Base-by-base conservation (phyloP, 495 filamentous ascomycete genomes). In the Terfezia boudieri region DNA sequence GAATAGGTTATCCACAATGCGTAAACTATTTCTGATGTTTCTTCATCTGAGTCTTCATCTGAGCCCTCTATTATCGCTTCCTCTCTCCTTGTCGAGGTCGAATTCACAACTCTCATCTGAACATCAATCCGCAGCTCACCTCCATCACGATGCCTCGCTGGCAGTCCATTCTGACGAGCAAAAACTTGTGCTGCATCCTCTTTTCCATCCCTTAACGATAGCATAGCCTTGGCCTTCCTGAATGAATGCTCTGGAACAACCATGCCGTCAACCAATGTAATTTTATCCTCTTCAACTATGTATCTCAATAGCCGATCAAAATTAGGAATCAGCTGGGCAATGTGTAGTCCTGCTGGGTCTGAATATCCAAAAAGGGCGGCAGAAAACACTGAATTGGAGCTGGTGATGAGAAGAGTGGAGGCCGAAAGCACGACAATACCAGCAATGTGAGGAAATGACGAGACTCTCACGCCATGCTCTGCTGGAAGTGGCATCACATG, bases 1-100 rank as follows among this genome's bases (percentile, higher is more conserved):
- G 90, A 96, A 65, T 96, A 98, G 4, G 88, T 96, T 50, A 98
- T 80, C 90, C 90, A 98, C 22, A 98, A 69, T 16, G 90, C 90
- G 69, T 87, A 96, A 6, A 96, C 88, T 37, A 94, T 72, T 61
- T 94, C 86, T 1, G 82, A 76, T 41, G 78, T 70, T 7, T 72
- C 69, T 14, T 70, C 61, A 2, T 65, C 67, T 14, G 71, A 68
- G 53, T 67, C 64, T 46, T 58, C 62, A 37, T 71, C 70, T 35
- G 66, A 62, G 37, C 66, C 68, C 12, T 67, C 63, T 37, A 50
- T 56, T 32, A 61, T 38, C n/a, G 54, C 53, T 54, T 72, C 70
- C 41, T 68, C 67, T 49, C 67, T 68, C 36, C 69, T 68, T 22
- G 23, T 51, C 14, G 55, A 55, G 49, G 89, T 84, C 53, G 85